Evolutionary conservation across 2,329 filamentous ascomycete species (phyloP), one percentile per base, ranked within the genome.

Genomic region (Tolypocladium capitatum): DNA sequence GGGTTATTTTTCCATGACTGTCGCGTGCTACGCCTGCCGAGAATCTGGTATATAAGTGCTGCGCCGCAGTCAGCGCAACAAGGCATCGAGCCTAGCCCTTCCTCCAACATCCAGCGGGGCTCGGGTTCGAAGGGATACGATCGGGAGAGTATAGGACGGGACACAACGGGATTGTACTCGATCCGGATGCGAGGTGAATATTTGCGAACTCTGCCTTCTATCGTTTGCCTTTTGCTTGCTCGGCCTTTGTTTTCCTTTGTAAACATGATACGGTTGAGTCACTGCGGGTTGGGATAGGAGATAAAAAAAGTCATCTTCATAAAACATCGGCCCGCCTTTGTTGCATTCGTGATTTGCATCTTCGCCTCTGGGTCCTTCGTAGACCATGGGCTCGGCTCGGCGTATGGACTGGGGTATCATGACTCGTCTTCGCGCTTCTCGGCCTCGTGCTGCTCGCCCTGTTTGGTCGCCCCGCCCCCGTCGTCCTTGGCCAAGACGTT

Each of bases 401-500:
- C 16, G 33, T 44, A n/a, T 27, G 20, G 20, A 18, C 14, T 1
- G 36, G 38, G 18, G 27, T 21, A 14, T 48, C 43, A 50, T 34
- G 32, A 16, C 24, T 49, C 47, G 13, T 38, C 48, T n/a, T 53
- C 52, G 32, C 41, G 45, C 31, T 52, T 51, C 45, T 53, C 55
- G 7, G 61, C 53, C 2, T 60, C 58, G 45, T 53, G 45, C 52
- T 57, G 38, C 35, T 62, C 56, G n/a, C 53, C 63, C 16, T 43
- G 40, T n/a, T 46, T 46, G 20, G 43, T 24, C 7, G 2, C 38
- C 13, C 28, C 45, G 8, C 53, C 54, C 41, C 52, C 62, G 44
- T 56, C 70, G 48, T 84, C 76, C 59, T 84, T 86, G 9, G 80
- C 86, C 90, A 96, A 97, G 57, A 97, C 90, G 55, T 83, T 86